phyloP scores from a whole-genome alignment of 1,284 basidiomycete genomes.

The Abortiporus biennis region DNA sequence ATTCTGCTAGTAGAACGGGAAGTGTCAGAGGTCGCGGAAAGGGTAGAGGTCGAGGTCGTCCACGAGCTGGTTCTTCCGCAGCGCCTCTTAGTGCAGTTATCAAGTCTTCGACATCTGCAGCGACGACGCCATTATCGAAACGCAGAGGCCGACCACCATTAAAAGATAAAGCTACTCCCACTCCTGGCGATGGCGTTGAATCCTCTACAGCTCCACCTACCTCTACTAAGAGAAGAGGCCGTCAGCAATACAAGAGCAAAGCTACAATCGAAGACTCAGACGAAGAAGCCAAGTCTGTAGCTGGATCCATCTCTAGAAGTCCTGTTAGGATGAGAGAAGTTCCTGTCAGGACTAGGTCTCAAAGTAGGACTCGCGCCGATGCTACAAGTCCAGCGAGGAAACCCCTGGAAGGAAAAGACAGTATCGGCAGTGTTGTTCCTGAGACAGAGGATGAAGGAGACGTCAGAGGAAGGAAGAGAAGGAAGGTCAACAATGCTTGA shows the following conservation, averaged over 20 bases:
- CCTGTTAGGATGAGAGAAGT: neutral
- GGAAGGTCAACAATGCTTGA: no score
- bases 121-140: slow-evolving; percentile 11
- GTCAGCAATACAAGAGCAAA: slow-evolving; percentile 3
- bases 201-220: slow-evolving; percentile 13
- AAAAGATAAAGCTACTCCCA: slow-evolving; percentile 9
- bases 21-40: slow-evolving; percentile 16
- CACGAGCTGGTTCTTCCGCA: no score
- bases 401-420: neutral
- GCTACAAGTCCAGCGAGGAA: neutral
- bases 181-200: slow-evolving; percentile 11
- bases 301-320: neutral
- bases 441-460: slow-evolving; percentile 12
- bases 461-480: slow-evolving; percentile 10
- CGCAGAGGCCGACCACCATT: slow-evolving; percentile 15
- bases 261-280: neutral
- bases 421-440: neutral
- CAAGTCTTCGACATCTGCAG: slow-evolving; percentile 1
- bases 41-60: slow-evolving; percentile 10
- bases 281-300: neutral
- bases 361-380: slow-evolving; percentile 1
- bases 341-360: slow-evolving; percentile 4
- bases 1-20: slow-evolving; percentile 7
- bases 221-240: neutral
- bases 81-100: no score